Conservation (phyloP, 2,329 filamentous ascomycete species). For the Chaetomium sp. region DNA sequence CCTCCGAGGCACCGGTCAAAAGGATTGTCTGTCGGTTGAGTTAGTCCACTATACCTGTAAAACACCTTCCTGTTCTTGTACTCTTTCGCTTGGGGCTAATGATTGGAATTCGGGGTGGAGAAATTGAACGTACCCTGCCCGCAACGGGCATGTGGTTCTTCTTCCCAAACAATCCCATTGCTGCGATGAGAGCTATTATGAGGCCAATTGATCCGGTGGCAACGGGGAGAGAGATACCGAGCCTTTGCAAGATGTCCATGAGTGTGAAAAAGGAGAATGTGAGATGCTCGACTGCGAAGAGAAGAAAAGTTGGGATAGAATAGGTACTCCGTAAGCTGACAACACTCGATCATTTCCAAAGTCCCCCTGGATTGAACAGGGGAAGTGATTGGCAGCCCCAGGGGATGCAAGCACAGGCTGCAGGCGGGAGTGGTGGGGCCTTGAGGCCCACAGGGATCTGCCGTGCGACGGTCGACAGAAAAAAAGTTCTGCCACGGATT, state of each 20-base stretch:
- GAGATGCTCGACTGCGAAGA: no score
- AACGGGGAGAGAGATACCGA: slow-evolving; percentile 18
- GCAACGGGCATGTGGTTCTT: slow-evolving; percentile 78
- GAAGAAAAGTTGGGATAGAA: no score
- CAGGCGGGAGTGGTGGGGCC: slow-evolving; percentile 9
- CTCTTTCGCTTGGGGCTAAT: background rate
- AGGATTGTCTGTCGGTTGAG: slow-evolving; percentile 64
- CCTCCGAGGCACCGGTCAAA: slow-evolving; percentile 86
- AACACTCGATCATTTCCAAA: no score
- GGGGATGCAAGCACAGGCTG: background rate
- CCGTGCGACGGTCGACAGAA: slow-evolving; percentile 1
- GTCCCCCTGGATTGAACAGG: background rate
- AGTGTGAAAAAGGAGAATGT: background rate
- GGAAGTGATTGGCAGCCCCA: slow-evolving; percentile 1
- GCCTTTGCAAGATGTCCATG: slow-evolving; percentile 20
- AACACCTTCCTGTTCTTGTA: background rate
- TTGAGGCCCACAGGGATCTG: no score
- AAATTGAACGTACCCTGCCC: slow-evolving; percentile 57
- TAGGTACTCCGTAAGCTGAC: no score
- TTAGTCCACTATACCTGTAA: background rate
- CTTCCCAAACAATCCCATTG: slow-evolving; percentile 62
- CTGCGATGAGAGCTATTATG: slow-evolving; percentile 31
- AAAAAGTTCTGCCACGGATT: slow-evolving; percentile 18
- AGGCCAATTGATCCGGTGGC: slow-evolving; percentile 28
- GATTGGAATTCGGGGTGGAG: background rate